Evolutionary conservation across 805 yeast genomes (phyloP).

Genomic region (Ogataea zsoltii): DNA sequence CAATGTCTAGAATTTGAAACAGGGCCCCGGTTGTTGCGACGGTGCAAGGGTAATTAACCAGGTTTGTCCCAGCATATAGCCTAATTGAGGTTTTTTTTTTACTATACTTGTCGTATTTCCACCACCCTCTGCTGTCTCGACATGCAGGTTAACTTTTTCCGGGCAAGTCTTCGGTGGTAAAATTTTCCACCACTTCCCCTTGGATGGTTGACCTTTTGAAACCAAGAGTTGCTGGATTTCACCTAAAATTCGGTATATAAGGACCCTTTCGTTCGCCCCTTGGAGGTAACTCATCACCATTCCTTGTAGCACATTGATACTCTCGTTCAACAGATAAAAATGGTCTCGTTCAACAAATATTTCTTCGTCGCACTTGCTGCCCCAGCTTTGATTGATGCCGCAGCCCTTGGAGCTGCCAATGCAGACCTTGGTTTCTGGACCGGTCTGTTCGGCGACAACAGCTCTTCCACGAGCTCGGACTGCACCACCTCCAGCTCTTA

Average conservation of each 20-base stretch:
- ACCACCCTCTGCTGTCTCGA: too few relatives aligned
- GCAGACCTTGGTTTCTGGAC: slow-evolving; percentile 12
- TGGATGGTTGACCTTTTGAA: neutral
- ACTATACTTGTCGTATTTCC: neutral
- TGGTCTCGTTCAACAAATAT: slow-evolving; percentile 19
- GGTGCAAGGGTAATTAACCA: too few relatives aligned
- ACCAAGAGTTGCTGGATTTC: neutral
- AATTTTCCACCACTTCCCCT: slow-evolving; percentile 5
- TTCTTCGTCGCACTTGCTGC: slow-evolving; percentile 10
- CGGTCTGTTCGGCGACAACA: slow-evolving; percentile 9
- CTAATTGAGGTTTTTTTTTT: neutral
- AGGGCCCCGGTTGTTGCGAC: too few relatives aligned
- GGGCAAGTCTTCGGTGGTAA: too few relatives aligned
- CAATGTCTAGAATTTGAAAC: too few relatives aligned
- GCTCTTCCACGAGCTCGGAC: slow-evolving; percentile 8
- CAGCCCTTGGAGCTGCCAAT: slow-evolving; percentile 13
- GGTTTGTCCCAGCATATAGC: neutral
- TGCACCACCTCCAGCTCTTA: slow-evolving; percentile 6
- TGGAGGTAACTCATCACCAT: too few relatives aligned
- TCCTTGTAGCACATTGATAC: neutral
- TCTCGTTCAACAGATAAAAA: slow-evolving; percentile 6
- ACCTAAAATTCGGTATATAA: neutral
- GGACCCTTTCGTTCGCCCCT: neutral
- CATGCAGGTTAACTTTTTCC: slow-evolving; percentile 1
- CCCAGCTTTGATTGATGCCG: slow-evolving; percentile 16